Base-by-base conservation (phyloP, 2,329 filamentous ascomycete genomes). In the Arthrinium puccinioides region DNA sequence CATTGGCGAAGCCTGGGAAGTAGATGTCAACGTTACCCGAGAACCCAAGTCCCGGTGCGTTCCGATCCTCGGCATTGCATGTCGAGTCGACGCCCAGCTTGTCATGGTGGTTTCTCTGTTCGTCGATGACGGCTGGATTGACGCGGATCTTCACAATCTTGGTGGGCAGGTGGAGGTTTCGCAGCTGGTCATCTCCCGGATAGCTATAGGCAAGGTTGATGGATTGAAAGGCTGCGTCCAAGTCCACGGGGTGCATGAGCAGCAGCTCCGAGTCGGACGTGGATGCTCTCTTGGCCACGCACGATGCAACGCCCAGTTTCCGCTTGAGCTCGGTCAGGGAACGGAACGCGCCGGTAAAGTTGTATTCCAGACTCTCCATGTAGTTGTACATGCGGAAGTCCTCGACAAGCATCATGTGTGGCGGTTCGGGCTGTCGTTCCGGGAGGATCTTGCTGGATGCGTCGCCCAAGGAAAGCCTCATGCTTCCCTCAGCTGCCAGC, bases 221-320 rank as follows among this genome's bases (percentile, higher is more conserved):
- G 1, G 49, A 44, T 31, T 62, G 59, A n/a, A 62, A 44, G 2
- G 52, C 52, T 13, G 46, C 49, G 32, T 62, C 59, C 2, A 61
- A 38, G 7, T 43, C 32, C 1, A 44, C 50, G 2, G 59, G 59
- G 34, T 60, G 55, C 7, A 57, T 30, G 5, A 24, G 11, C 5
- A 28, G 18, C n/a, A 14, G 8, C 11, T 31, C 31, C 13, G 19
- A 3, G 30, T 21, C 11, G 30, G 18, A 9, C 13, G 14, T 21
- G 15, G 15, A 10, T 3, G 14, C 27, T 11, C 16, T 9, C n/a
- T 14, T 16, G 18, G 21, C 21, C 16, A 32, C 16, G 29, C 9
- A 32, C 11, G 4, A 15, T 4, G 10, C 13, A 4, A 11, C 56
- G 57, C 27, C 27, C 13, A 29, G 27, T 15, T 29, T 29, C 16